A percentile compares a stretch with the other conserved stretches of the same genome.
Conservation (phyloP, 202 grass and related monocot genomes). For the Panicum virgatum region DNA sequence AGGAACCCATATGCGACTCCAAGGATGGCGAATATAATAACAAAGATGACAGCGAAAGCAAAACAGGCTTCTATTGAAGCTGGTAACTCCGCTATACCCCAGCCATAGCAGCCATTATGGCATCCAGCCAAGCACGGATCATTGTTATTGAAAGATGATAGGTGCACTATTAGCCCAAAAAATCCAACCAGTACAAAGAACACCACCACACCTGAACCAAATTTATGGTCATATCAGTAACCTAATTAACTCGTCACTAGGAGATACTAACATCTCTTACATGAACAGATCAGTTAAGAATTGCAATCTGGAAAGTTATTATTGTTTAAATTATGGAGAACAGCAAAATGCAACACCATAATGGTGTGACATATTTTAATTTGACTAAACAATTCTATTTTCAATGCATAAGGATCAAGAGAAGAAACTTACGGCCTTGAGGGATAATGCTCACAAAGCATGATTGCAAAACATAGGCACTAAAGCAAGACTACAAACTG, state of each 20-base stretch:
- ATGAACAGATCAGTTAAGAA: background rate
- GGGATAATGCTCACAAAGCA: background rate
- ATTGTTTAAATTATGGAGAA: background rate
- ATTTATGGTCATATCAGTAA: conserved; percentile 20
- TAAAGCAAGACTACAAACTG: background rate
- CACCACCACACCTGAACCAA: conserved; percentile 62
- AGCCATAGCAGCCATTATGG: conserved; percentile 65
- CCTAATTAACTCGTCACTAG: background rate
- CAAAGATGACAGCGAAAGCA: conserved; percentile 69
- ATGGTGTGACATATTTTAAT: background rate
- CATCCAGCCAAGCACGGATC: conserved; percentile 67
- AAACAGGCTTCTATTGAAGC: conserved; percentile 77
- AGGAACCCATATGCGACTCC: conserved; percentile 73
- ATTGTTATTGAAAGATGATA: conserved; percentile 52
- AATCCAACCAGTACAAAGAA: conserved; percentile 81
- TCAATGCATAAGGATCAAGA: background rate
- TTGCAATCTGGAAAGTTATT: background rate
- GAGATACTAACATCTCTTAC: background rate
- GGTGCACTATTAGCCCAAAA: conserved; percentile 67
- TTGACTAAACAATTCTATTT: background rate
- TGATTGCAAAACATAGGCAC: background rate
- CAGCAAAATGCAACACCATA: background rate
- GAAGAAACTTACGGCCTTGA: background rate
- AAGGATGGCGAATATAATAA: conserved; percentile 68
- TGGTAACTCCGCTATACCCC: conserved; percentile 63